A percentile compares a stretch with the other conserved stretches of the same genome.
Evolutionary conservation across 2,329 filamentous ascomycete species (phyloP).

Genomic region (Cladosporium sp.): DNA sequence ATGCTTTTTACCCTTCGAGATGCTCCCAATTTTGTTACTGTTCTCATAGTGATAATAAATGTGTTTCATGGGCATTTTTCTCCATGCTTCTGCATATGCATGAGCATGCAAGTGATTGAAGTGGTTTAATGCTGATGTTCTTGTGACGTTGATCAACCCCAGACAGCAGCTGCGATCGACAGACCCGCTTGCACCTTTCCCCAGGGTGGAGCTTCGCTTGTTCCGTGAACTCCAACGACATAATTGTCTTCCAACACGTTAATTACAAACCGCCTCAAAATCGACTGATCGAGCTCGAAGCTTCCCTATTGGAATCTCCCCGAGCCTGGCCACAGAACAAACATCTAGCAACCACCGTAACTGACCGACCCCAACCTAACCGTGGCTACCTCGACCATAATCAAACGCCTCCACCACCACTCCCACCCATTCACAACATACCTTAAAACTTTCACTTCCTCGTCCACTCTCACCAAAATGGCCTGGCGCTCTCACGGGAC

Average conservation of each 20-base stretch:
- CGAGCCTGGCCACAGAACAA: neutral
- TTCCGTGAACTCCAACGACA: neutral
- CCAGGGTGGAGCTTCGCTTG: neutral
- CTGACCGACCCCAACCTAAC: neutral
- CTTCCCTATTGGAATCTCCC: neutral
- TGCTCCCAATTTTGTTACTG: neutral
- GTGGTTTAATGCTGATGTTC: neutral
- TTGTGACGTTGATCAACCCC: conserved; percentile 4
- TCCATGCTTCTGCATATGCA: neutral
- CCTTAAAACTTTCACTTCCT: neutral
- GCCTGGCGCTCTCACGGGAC: conserved; percentile 83
- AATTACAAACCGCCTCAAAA: neutral
- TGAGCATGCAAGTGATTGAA: neutral
- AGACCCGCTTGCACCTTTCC: neutral
- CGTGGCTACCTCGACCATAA: neutral
- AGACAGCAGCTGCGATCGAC: neutral
- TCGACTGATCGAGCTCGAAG: neutral
- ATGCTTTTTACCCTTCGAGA: neutral
- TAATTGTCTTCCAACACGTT: neutral
- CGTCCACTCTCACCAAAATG: conserved; percentile 55
- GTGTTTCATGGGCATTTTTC: neutral
- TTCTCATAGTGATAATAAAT: neutral
- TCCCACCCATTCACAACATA: neutral
- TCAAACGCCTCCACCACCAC: neutral
- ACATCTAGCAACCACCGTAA: neutral